These are phyloP conservation scores for Kwoniella shandongensis DNA, from an alignment of 768 basidiomycete genomes.

Conservation along the genomic window DNA sequence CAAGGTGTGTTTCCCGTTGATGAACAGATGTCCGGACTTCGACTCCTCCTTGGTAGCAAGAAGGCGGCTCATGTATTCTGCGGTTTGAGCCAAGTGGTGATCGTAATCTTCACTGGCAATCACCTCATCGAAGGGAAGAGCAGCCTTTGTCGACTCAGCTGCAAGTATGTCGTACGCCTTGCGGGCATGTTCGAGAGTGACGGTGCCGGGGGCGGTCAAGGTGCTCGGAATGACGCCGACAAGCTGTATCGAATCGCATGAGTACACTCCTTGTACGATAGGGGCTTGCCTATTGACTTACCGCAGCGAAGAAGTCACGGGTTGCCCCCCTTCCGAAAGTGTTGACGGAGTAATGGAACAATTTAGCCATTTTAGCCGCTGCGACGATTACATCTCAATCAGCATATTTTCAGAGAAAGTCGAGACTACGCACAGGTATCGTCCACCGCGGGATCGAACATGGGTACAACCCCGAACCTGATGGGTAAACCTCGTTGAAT, in stretches of 20 bases:
- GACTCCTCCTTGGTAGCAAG: constrained; percentile 56
- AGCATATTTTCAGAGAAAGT: not conserved
- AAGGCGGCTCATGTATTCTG: constrained; percentile 64
- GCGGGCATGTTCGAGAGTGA: constrained; percentile 29
- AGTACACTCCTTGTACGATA: not conserved
- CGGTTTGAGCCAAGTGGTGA: constrained; percentile 57
- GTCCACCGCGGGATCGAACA: constrained; percentile 59
- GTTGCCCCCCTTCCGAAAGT: constrained; percentile 67
- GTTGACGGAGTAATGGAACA: constrained; percentile 68
- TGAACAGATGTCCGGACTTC: constrained; percentile 68
- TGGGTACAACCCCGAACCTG: constrained; percentile 81
- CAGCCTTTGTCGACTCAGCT: constrained; percentile 15
- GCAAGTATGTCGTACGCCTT: constrained; percentile 30
- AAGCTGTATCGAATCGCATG: constrained; percentile 19
- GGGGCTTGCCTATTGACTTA: too few relatives aligned
- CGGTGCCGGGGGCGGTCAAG: constrained; percentile 19
- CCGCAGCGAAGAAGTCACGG: constrained; percentile 62
- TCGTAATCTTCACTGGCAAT: constrained; percentile 27
- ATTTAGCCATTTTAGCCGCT: constrained; percentile 70
- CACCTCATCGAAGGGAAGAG: constrained; percentile 44
- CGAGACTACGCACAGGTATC: constrained; percentile 42
- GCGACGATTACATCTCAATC: too few relatives aligned
- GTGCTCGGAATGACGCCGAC: constrained; percentile 24
- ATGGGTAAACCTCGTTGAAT: constrained; percentile 73
- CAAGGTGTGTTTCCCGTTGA: constrained; percentile 80